These are phyloP conservation scores for Mercurialis annua DNA, from an alignment of 345 rosid species.

Conservation along the genomic window DNA sequence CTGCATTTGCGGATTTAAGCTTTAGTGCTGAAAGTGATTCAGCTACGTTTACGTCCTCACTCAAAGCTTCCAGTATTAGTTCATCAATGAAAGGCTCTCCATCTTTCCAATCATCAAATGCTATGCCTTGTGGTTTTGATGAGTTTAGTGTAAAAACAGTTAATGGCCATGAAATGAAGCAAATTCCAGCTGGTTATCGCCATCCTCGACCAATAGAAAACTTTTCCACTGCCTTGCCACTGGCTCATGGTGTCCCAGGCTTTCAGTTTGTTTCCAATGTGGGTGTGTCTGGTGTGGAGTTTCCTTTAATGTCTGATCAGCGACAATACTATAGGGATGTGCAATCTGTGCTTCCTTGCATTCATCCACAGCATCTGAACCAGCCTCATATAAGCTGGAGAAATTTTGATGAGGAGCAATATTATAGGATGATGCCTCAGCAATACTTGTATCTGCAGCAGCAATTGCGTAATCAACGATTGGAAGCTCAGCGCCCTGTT, in stretches of 20 bases:
- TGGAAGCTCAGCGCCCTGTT: constrained; percentile 38
- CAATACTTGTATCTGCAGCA: constrained; percentile 44
- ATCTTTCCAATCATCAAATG: constrained; percentile 32
- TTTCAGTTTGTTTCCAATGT: constrained; percentile 36
- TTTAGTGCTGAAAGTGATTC: constrained; percentile 26
- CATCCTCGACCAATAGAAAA: constrained; percentile 32
- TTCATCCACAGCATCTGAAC: constrained; percentile 36
- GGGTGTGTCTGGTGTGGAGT: constrained; percentile 39
- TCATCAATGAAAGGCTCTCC: constrained; percentile 34
- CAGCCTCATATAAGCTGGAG: constrained; percentile 45
- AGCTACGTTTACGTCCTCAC: constrained; percentile 27
- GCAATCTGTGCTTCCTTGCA: constrained; percentile 38
- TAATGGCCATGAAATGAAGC: constrained; percentile 39
- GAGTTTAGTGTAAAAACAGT: constrained; percentile 34
- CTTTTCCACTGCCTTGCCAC: constrained; percentile 34
- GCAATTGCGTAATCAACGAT: constrained; percentile 38
- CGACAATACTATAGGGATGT: constrained; percentile 46
- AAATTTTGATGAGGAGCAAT: constrained; percentile 47
- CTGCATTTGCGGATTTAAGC: constrained; percentile 49
- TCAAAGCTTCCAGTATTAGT: constrained; percentile 21
- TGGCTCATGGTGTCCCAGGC: constrained; percentile 43
- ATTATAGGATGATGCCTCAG: constrained; percentile 40
- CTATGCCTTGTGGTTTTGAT: constrained; percentile 34
- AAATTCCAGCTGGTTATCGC: constrained; percentile 42
- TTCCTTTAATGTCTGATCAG: constrained; percentile 39